phyloP scores from a whole-genome alignment of 805 yeast genomes.

The Cyberlindnera petersonii region DNA sequence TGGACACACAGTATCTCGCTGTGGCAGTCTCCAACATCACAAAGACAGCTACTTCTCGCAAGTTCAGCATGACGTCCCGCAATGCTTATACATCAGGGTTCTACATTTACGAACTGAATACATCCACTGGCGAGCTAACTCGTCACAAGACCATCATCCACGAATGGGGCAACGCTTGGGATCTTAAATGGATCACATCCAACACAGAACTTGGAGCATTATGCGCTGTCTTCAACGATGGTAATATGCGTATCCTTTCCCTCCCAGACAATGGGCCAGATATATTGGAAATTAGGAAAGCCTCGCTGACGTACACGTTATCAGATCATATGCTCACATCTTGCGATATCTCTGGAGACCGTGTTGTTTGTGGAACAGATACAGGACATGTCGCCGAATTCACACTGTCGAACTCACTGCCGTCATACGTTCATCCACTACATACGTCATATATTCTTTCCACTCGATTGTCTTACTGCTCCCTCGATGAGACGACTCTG shows the following conservation, averaged over 20 bases:
- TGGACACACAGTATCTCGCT: slow-evolving; percentile 43
- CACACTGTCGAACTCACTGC: slow-evolving; percentile 25
- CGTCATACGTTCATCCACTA: slow-evolving; percentile 36
- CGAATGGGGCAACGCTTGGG: slow-evolving; percentile 42
- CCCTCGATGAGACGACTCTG: slow-evolving; percentile 31
- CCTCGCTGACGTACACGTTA: slow-evolving; percentile 28
- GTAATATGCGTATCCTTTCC: slow-evolving; percentile 46
- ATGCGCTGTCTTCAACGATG: slow-evolving; percentile 56
- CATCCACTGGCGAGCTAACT: slow-evolving; percentile 26
- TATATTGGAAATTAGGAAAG: slow-evolving; percentile 19
- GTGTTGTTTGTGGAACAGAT: slow-evolving; percentile 51
- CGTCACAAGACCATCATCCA: slow-evolving; percentile 33
- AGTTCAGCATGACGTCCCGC: slow-evolving; percentile 28
- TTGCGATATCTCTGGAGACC: slow-evolving; percentile 42
- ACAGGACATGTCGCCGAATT: slow-evolving; percentile 62
- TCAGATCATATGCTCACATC: slow-evolving; percentile 38
- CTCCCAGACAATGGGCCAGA: slow-evolving; percentile 25
- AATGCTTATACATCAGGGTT: slow-evolving; percentile 37
- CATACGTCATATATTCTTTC: slow-evolving; percentile 37
- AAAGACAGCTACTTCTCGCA: slow-evolving; percentile 27
- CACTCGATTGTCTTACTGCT: slow-evolving; percentile 33
- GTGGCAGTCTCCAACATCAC: slow-evolving; percentile 41
- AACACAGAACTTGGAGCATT: slow-evolving; percentile 40
- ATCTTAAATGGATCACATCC: slow-evolving; percentile 39
- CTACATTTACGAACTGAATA: slow-evolving; percentile 41